Base-by-base conservation (phyloP, 1,139 yeast genomes). In the Hyphopichia khmerensis region DNA sequence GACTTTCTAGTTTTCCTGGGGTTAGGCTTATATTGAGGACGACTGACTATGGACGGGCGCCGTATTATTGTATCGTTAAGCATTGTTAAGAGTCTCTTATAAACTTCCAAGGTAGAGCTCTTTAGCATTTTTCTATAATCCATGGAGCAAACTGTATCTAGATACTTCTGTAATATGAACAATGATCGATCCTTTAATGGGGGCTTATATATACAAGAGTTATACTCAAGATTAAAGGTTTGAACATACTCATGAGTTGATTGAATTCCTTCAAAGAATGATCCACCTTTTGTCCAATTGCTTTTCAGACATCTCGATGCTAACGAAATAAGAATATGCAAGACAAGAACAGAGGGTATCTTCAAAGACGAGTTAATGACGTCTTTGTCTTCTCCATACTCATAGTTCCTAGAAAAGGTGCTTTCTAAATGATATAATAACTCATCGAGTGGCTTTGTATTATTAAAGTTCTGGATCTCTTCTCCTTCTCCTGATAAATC, bases 251-350 rank as follows among this genome's bases (percentile, higher is more conserved):
- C 53, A 10, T 53, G 46, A 3, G 61, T 49, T n/a, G 60, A 48
- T 1, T 45, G 45, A 13, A 61, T 46, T 4, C 59, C 58, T 11
- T 51, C 58, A 37, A 55, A 40, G 8, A 49, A 40, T 9, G 52
- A 36, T 18, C 46, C 17, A 18, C 44, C 48, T 18, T 53, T 48
- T 7, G 64, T 53, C 60, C 61, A 65, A 43, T 65, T 66, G 26
- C 56, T 53, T 7, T 48, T 49, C 4, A 65, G 57, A 21, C 55
- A 44, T 40, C 72, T 49, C 0, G 66, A 55, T 1, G 67, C 64
- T 29, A 69, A 41, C 0, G 75, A 67, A 19, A 69, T 43, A 18
- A 71, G 45, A 1, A 70, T 45, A 7, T 69, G 57, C 4, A 70
- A 48, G 10, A 64, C 45, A 34, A 57, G 50, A 4, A 43, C 40